Conservation (phyloP, 495 filamentous ascomycete genomes). For the Pyrenula aspistea region DNA sequence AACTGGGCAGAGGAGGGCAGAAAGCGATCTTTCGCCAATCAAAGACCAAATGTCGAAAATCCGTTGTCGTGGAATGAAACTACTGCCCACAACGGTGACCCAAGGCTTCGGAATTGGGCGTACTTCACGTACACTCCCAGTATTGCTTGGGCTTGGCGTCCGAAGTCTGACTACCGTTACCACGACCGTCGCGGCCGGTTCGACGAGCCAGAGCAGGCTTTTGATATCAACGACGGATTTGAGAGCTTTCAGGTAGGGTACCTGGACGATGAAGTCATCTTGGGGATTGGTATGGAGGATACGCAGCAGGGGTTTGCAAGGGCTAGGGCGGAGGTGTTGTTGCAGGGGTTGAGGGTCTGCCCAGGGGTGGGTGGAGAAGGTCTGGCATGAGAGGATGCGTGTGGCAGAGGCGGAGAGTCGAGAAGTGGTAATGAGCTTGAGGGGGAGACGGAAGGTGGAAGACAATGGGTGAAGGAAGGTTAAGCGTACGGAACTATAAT, state of each 20-base stretch:
- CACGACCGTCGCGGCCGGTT: background rate
- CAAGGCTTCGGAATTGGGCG: conserved; percentile 12
- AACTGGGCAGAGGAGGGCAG: conserved; percentile 20
- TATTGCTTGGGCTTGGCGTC: conserved; percentile 24
- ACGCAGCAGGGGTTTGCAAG: conserved; percentile 17
- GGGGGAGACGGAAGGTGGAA: too few relatives aligned
- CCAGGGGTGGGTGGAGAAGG: conserved; percentile 8
- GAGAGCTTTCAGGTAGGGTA: conserved; percentile 21
- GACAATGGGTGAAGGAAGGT: too few relatives aligned
- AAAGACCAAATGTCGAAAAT: background rate
- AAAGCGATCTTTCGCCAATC: background rate
- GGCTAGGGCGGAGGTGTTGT: conserved; percentile 17
- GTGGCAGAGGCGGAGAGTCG: too few relatives aligned
- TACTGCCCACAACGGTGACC: background rate
- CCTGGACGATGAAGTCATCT: conserved; percentile 25
- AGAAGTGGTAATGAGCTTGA: too few relatives aligned
- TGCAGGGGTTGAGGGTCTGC: conserved; percentile 24
- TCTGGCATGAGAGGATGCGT: too few relatives aligned
- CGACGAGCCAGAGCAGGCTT: background rate
- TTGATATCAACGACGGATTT: background rate
- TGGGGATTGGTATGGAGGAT: conserved; percentile 25
- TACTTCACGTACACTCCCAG: conserved; percentile 27
- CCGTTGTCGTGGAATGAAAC: background rate
- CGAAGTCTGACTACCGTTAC: conserved; percentile 3
- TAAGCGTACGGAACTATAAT: too few relatives aligned